These are phyloP conservation scores for Fomitopsis palustris DNA, from an alignment of 1,284 basidiomycete genomes.

Conservation along the genomic window DNA sequence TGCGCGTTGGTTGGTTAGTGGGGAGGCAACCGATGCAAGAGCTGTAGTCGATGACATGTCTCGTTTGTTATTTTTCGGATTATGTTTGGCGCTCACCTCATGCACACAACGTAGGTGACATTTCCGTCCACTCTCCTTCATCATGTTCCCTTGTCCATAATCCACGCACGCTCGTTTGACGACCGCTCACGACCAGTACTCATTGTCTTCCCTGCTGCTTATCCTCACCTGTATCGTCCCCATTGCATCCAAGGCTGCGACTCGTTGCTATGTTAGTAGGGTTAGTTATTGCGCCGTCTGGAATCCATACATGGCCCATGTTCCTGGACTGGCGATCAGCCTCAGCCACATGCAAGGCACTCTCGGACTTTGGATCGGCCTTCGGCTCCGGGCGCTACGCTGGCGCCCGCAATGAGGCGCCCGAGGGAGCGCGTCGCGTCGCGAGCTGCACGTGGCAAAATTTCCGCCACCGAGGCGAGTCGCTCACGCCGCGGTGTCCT, in stretches of 20 bases:
- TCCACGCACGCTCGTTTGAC: slow-evolving; percentile 4
- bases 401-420: neutral
- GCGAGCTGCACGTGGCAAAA: slow-evolving; percentile 4
- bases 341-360: neutral
- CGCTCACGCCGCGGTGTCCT: neutral
- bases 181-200: neutral
- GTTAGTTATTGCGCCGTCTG: neutral
- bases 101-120: neutral
- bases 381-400: neutral
- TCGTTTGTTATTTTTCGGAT: neutral
- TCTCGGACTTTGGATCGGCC: neutral
- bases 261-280: neutral
- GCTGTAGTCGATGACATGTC: slow-evolving; percentile 18
- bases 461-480: neutral
- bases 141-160: neutral
- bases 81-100: neutral
- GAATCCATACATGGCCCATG: neutral
- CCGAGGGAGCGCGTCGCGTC: neutral
- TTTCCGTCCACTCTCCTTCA: neutral
- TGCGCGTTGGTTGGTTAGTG: slow-evolving; percentile 74
- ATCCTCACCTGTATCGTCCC: neutral
- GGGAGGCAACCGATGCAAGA: slow-evolving; percentile 62
- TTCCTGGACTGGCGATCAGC: neutral
- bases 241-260: neutral
- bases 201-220: neutral